Conservation (phyloP, 1,284 basidiomycete genomes). For the Blastosporella zonata region DNA sequence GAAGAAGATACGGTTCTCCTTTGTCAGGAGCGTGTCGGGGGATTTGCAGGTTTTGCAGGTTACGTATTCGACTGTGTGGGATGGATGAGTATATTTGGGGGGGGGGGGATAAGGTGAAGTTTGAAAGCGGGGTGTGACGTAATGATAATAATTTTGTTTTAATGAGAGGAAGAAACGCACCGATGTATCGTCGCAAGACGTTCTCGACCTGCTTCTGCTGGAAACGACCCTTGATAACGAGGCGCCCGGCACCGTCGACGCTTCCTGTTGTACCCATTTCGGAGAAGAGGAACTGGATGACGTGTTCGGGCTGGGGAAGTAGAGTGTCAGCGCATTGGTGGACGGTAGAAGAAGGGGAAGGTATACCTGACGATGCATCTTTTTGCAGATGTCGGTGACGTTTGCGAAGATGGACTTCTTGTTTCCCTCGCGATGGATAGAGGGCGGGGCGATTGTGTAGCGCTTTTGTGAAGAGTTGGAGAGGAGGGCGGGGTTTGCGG, state of each 20-base stretch:
- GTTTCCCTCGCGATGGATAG: conserved; percentile 91
- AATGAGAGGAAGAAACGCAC: conserved; percentile 39
- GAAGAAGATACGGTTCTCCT: conserved; percentile 99
- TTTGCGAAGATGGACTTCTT: conserved; percentile 98
- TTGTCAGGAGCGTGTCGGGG: conserved; percentile 92
- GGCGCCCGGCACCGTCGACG: conserved; percentile 88
- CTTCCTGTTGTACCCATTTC: conserved; percentile 98
- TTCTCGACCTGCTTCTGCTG: conserved; percentile 99
- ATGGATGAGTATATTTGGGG: background rate
- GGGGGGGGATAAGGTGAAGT: background rate
- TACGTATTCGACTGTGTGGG: conserved; percentile 87
- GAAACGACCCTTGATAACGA: conserved; percentile 98
- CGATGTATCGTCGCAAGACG: conserved; percentile 94
- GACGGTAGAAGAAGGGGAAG: background rate
- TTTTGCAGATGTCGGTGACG: conserved; percentile 95
- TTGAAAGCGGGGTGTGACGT: background rate
- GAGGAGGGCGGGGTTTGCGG: conserved; percentile 92
- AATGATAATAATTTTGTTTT: background rate
- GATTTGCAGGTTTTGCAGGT: conserved; percentile 99
- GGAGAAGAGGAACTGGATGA: conserved; percentile 96
- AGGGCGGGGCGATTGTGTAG: conserved; percentile 97
- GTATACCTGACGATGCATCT: conserved; percentile 85
- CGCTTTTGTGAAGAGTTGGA: conserved; percentile 80
- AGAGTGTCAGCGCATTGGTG: background rate
- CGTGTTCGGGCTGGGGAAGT: conserved; percentile 82